Conservation (phyloP, 352 stramenopile genomes). For the Paralagenidium karlingii region DNA sequence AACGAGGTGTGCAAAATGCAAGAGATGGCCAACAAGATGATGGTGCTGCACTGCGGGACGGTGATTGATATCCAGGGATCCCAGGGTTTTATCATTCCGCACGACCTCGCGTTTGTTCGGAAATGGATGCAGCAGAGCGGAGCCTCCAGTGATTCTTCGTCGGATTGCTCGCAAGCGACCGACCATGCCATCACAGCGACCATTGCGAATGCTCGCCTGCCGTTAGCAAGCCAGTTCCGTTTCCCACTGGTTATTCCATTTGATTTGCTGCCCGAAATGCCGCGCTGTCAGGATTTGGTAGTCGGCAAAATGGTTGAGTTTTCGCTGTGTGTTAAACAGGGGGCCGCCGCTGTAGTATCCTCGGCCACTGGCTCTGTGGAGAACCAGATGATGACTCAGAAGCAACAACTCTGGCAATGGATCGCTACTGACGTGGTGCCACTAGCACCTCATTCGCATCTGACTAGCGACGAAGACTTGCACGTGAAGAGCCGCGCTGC, state of each 20-base stretch:
- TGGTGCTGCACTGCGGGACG: slow-evolving; percentile 59
- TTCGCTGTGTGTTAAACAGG: too few relatives aligned
- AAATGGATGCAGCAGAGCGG: too few relatives aligned
- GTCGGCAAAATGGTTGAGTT: slow-evolving; percentile 68
- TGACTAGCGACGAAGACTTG: slow-evolving; percentile 41
- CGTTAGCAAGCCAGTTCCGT: slow-evolving; percentile 14
- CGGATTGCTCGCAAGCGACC: slow-evolving; percentile 1
- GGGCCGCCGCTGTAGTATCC: too few relatives aligned
- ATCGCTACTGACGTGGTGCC: slow-evolving; percentile 27
- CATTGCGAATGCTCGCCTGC: neutral
- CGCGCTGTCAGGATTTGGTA: slow-evolving; percentile 27
- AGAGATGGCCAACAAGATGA: slow-evolving; percentile 44
- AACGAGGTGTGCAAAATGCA: too few relatives aligned
- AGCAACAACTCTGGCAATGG: neutral
- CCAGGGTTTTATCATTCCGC: slow-evolving; percentile 64
- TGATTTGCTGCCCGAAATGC: slow-evolving; percentile 25
- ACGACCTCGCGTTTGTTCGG: slow-evolving; percentile 42
- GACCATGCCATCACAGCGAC: neutral
- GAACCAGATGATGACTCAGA: neutral
- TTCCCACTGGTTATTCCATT: slow-evolving; percentile 63
- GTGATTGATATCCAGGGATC: slow-evolving; percentile 67
- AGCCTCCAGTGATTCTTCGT: too few relatives aligned
- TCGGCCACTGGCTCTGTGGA: too few relatives aligned
- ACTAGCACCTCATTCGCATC: slow-evolving; percentile 14
- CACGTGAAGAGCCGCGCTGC: slow-evolving; percentile 55